These are phyloP conservation scores for Paratinospora sagittata DNA, from an alignment of 164 flowering plant species.

Conservation along the genomic window DNA sequence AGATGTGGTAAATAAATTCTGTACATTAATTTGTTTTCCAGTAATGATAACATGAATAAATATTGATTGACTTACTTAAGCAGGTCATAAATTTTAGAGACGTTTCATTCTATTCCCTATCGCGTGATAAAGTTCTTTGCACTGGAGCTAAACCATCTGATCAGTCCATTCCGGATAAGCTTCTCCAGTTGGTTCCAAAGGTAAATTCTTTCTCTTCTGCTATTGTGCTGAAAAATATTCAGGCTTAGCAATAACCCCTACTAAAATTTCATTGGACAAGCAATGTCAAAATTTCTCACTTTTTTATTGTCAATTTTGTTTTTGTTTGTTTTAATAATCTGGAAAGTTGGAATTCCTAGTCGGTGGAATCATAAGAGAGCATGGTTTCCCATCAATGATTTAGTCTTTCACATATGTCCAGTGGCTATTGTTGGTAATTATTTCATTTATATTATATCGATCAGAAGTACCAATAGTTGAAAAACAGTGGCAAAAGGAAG, in stretches of 20 bases:
- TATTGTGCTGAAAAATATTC: background rate
- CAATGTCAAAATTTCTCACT: background rate
- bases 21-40: background rate
- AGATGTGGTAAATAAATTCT: constrained; percentile 58
- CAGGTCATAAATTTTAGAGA: constrained; percentile 72
- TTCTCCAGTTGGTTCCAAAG: constrained; percentile 78
- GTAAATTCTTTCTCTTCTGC: constrained; percentile 25
- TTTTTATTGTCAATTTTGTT: no score
- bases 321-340: background rate
- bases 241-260: no score
- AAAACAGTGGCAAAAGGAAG: background rate
- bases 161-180: constrained; percentile 46
- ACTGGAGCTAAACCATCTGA: constrained; percentile 65
- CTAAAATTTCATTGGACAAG: background rate
- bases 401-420: background rate
- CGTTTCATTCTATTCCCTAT: constrained; percentile 61
- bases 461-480: background rate
- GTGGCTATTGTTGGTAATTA: background rate
- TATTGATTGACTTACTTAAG: constrained; percentile 12
- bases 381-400: background rate
- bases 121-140: constrained; percentile 62
- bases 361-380: background rate
- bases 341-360: background rate
- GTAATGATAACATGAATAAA: background rate
- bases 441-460: background rate